Conservation (phyloP, 1,139 yeast genomes). For the Protomyces inundatus region DNA sequence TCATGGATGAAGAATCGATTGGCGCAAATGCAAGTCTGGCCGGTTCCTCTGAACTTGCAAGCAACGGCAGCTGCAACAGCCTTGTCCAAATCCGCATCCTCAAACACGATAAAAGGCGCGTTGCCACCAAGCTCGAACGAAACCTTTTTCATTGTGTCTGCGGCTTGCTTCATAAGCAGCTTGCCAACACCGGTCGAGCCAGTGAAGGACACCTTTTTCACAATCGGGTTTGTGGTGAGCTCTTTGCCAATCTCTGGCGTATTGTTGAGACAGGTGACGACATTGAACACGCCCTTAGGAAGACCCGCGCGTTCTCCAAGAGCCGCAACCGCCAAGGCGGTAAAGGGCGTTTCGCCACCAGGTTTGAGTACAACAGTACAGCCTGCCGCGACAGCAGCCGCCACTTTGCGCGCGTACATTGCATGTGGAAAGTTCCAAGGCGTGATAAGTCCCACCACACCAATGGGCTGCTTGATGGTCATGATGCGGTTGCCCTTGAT, state of each 20-base stretch:
- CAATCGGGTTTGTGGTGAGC: slow-evolving; percentile 60
- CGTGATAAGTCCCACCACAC: slow-evolving; percentile 73
- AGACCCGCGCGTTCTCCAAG: slow-evolving; percentile 70
- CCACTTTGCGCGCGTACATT: slow-evolving; percentile 80
- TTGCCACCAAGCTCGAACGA: slow-evolving; percentile 91
- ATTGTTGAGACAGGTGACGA: slow-evolving; percentile 48
- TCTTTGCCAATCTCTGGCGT: slow-evolving; percentile 56
- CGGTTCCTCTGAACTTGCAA: slow-evolving; percentile 47
- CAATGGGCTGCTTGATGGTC: slow-evolving; percentile 45
- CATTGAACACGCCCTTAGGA: slow-evolving; percentile 77
- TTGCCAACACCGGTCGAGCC: slow-evolving; percentile 86
- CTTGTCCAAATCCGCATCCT: slow-evolving; percentile 69
- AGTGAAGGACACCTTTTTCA: slow-evolving; percentile 79
- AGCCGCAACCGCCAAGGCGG: slow-evolving; percentile 75
- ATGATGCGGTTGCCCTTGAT: slow-evolving; percentile 48
- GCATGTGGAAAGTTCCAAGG: slow-evolving; percentile 98
- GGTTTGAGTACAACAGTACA: slow-evolving; percentile 89
- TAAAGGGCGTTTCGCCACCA: slow-evolving; percentile 80
- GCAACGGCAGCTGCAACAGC: slow-evolving; percentile 60
- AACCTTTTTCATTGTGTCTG: slow-evolving; percentile 69
- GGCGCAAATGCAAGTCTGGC: slow-evolving; percentile 68
- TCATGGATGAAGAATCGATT: slow-evolving; percentile 67
- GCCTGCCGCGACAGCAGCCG: slow-evolving; percentile 79
- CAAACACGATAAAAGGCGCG: slow-evolving; percentile 85
- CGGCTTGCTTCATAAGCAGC: slow-evolving; percentile 67